Evolutionary conservation across 1,284 basidiomycete genomes (phyloP).

Genomic region (Peniophora sp.): DNA sequence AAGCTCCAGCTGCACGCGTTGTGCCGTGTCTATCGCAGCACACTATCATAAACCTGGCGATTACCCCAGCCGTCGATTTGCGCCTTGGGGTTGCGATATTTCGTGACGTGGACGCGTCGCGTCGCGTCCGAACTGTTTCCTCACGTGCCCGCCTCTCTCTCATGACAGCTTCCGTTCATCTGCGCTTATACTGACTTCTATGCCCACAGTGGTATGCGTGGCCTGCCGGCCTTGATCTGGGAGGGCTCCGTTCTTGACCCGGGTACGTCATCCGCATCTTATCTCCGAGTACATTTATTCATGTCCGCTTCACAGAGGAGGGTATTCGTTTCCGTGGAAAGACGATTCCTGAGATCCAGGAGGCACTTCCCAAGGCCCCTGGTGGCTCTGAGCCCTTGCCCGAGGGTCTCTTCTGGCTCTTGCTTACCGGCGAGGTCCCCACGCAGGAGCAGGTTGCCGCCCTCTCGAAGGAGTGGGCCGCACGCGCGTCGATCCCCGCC

Average conservation of each 20-base stretch:
- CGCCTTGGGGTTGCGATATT: too few species aligned
- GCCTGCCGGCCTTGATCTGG: constrained; percentile 85
- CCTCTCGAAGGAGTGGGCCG: constrained; percentile 89
- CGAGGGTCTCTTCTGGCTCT: constrained; percentile 93
- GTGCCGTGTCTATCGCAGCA: too few species aligned
- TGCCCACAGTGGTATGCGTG: constrained; percentile 79
- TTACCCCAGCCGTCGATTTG: too few species aligned
- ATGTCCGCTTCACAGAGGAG: constrained; percentile 52
- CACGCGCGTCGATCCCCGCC: constrained; percentile 80
- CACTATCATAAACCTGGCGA: too few species aligned
- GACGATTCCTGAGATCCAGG: constrained; percentile 87
- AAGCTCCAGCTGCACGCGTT: too few species aligned
- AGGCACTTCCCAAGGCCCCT: constrained; percentile 79
- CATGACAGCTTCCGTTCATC: background rate
- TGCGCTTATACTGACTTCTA: constrained; percentile 2
- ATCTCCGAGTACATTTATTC: too few species aligned
- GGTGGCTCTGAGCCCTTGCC: constrained; percentile 89
- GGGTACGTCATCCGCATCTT: constrained; percentile 32
- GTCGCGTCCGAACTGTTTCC: background rate
- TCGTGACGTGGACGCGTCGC: too few species aligned
- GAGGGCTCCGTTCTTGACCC: constrained; percentile 94
- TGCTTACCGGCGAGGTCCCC: constrained; percentile 89
- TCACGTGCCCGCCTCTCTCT: constrained; percentile 1
- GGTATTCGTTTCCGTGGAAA: constrained; percentile 95
- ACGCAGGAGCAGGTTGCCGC: constrained; percentile 80